phyloP scores from a whole-genome alignment of 345 rosid genomes.

The Kandelia obovata region DNA sequence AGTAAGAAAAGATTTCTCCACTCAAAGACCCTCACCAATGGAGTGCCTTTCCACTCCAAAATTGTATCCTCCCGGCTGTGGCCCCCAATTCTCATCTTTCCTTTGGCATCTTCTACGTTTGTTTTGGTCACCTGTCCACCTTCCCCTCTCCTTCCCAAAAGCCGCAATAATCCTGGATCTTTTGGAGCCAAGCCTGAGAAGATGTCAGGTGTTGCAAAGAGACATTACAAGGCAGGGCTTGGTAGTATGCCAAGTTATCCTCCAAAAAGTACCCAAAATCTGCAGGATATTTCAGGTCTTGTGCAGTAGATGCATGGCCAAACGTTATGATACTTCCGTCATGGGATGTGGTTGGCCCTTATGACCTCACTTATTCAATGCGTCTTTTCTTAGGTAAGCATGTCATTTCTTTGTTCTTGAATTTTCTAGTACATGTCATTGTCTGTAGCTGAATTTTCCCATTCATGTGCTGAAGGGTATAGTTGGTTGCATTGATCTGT shows the following conservation, averaged over 20 bases:
- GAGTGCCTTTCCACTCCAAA: conserved; percentile 41
- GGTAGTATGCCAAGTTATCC: conserved; percentile 25
- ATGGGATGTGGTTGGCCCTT: no score
- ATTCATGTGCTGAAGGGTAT: no score
- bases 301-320: conserved; percentile 32
- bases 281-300: conserved; percentile 4
- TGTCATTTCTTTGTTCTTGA: no score
- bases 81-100: conserved; percentile 39
- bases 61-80: conserved; percentile 26
- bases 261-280: conserved; percentile 38
- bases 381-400: no score
- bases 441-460: no score
- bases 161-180: conserved; percentile 15
- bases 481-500: no score
- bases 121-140: conserved; percentile 23
- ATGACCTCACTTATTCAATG: no score
- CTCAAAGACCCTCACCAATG: conserved; percentile 35
- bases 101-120: conserved; percentile 37
- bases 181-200: conserved; percentile 30
- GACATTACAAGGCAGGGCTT: conserved; percentile 37
- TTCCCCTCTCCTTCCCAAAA: conserved; percentile 14
- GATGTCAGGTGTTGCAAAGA: conserved; percentile 42
- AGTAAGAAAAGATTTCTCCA: conserved; percentile 27
- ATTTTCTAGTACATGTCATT: no score
- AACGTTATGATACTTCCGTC: conserved; percentile 30